Evolutionary conservation across 2,329 filamentous ascomycete genomes (phyloP).

Genomic region (Periglandula ipomoeae): DNA sequence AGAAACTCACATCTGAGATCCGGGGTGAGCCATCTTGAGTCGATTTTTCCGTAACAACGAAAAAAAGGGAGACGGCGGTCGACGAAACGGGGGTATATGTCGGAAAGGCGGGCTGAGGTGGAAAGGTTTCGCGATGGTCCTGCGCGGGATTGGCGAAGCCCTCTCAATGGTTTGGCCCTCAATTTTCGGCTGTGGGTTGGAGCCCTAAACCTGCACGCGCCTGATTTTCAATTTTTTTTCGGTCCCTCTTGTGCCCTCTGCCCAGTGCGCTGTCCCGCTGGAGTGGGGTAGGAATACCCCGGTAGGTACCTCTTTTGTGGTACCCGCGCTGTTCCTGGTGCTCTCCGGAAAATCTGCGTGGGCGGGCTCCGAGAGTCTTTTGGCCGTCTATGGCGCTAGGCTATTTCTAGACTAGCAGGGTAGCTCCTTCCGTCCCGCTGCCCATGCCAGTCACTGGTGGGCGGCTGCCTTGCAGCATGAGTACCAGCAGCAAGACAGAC

Average conservation of each 20-base stretch:
- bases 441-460: neutral
- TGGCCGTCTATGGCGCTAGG: neutral
- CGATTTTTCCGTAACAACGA: slow-evolving; percentile 17
- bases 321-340: neutral
- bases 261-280: neutral
- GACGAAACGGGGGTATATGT: slow-evolving; percentile 10
- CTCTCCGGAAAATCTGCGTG: slow-evolving; percentile 13
- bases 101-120: slow-evolving; percentile 8
- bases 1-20: slow-evolving; percentile 51
- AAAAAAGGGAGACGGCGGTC: slow-evolving; percentile 23
- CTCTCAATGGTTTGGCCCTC: slow-evolving; percentile 6
- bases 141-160: slow-evolving; percentile 6
- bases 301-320: too few relatives aligned
- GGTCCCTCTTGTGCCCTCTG: neutral
- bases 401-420: slow-evolving; percentile 1
- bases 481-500: too few relatives aligned
- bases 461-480: neutral
- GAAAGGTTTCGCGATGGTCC: slow-evolving; percentile 9
- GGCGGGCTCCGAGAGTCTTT: slow-evolving; percentile 9
- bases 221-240: neutral
- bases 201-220: slow-evolving; percentile 18
- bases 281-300: too few relatives aligned
- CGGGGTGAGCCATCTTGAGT: slow-evolving; percentile 51
- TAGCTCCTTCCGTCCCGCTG: neutral
- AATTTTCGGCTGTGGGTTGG: slow-evolving; percentile 20